These are phyloP conservation scores for Viola pubescens DNA, from an alignment of 441 rosid genomes.

Conservation along the genomic window DNA sequence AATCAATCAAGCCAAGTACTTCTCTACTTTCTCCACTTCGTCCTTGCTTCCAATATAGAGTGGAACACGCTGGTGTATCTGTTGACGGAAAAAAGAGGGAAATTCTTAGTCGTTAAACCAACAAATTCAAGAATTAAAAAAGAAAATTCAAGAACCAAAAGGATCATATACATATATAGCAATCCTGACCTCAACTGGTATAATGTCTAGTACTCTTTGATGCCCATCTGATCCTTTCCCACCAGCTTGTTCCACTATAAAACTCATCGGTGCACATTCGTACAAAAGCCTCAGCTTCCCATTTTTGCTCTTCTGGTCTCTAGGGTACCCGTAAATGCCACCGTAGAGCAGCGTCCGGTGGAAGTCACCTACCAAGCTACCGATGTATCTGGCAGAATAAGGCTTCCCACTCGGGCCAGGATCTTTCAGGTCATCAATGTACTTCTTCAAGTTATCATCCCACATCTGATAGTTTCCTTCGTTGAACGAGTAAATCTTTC, in stretches of 20 bases:
- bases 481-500: constrained; percentile 80
- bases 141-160: not conserved
- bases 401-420: constrained; percentile 86
- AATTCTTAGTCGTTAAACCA: not conserved
- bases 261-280: constrained; percentile 97
- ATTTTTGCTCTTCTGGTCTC: constrained; percentile 83
- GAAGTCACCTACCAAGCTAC: constrained; percentile 93
- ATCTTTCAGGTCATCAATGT: constrained; percentile 79
- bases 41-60: constrained; percentile 83
- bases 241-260: constrained; percentile 90
- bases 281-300: constrained; percentile 88
- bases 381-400: constrained; percentile 84
- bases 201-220: constrained; percentile 66
- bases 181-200: constrained; percentile 61
- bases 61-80: constrained; percentile 87
- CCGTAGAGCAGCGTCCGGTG: constrained; percentile 80
- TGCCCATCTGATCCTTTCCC: constrained; percentile 95
- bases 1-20: constrained; percentile 56
- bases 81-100: constrained; percentile 9
- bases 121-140: not conserved
- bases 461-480: constrained; percentile 91
- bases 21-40: constrained; percentile 85
- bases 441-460: constrained; percentile 85
- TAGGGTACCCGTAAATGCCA: constrained; percentile 88
- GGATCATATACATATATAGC: not conserved